phyloP scores from a whole-genome alignment of 1,139 yeast species.

The Eremothecium gossypii region DNA sequence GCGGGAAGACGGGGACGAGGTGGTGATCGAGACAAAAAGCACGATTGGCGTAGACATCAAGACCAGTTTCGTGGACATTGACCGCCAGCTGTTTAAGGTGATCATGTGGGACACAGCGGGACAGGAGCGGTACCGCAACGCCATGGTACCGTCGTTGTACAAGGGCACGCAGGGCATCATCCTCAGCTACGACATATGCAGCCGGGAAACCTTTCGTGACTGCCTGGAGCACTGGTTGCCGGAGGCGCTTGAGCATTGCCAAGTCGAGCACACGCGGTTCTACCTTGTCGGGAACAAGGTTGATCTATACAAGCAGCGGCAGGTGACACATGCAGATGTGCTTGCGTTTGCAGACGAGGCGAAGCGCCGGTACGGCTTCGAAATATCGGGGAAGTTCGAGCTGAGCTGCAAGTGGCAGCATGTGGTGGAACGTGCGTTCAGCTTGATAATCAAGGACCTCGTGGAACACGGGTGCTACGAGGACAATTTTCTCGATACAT shows the following conservation, averaged over 20 bases:
- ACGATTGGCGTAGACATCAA: constrained; percentile 62
- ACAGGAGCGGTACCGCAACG: constrained; percentile 48
- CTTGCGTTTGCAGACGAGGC: constrained; percentile 17
- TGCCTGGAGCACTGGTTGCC: constrained; percentile 38
- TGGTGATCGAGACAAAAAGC: constrained; percentile 28
- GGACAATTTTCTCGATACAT: constrained; percentile 5
- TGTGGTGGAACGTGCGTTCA: constrained; percentile 25
- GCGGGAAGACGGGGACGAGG: constrained; percentile 12
- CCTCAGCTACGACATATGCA: constrained; percentile 53
- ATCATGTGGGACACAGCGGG: constrained; percentile 57
- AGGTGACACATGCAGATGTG: constrained; percentile 28
- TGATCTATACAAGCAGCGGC: constrained; percentile 28
- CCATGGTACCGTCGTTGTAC: constrained; percentile 50
- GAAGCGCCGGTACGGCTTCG: constrained; percentile 18
- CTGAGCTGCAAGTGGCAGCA: constrained; percentile 29
- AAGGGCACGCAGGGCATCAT: constrained; percentile 58
- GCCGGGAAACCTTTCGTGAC: constrained; percentile 42
- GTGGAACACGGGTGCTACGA: constrained; percentile 28
- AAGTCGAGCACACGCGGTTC: constrained; percentile 27
- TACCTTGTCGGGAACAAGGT: constrained; percentile 38
- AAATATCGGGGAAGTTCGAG: constrained; percentile 28
- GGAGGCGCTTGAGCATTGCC: constrained; percentile 33
- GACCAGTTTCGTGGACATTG: constrained; percentile 52
- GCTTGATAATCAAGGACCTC: constrained; percentile 24
- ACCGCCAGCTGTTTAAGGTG: constrained; percentile 46